Conservation (phyloP, 148 eudicot genomes). For the Persicaria maculosa region DNA sequence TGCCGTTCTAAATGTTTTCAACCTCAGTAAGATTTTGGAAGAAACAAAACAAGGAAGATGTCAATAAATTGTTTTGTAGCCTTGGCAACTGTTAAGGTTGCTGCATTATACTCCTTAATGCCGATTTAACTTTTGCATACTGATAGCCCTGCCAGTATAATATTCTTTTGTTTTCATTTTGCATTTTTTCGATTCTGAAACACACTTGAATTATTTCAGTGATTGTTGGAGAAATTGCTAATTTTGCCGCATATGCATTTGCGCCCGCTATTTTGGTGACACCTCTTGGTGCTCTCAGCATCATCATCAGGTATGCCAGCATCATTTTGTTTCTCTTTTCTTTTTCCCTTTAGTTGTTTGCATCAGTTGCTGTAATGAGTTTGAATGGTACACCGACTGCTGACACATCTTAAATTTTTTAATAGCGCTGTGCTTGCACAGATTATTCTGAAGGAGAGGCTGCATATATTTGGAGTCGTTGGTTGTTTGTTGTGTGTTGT, state of each 20-base stretch:
- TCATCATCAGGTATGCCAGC: constrained; percentile 54
- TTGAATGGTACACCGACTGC: background rate
- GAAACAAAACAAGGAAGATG: background rate
- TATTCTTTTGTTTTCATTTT: background rate
- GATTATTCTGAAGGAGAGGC: constrained; percentile 58
- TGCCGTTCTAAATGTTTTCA: background rate
- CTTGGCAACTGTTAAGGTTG: background rate
- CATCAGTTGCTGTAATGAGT: background rate
- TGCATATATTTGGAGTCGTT: constrained; percentile 68
- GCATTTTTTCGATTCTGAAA: background rate
- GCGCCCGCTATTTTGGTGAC: constrained; percentile 85
- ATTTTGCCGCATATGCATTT: constrained; percentile 90
- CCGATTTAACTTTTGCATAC: background rate
- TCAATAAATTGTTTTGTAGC: background rate
- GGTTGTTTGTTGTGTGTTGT: constrained; percentile 82
- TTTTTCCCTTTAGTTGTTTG: background rate
- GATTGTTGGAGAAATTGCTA: constrained; percentile 78
- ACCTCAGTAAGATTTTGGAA: background rate
- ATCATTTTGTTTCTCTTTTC: background rate
- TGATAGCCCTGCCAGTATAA: background rate
- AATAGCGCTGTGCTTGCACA: constrained; percentile 70
- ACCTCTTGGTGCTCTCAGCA: constrained; percentile 88
- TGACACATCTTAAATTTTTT: constrained; percentile 14
- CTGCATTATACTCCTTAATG: background rate
- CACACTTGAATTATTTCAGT: constrained; percentile 32